Conservation (phyloP, 2,329 filamentous ascomycete genomes). For the Incumbomyces lentus region DNA sequence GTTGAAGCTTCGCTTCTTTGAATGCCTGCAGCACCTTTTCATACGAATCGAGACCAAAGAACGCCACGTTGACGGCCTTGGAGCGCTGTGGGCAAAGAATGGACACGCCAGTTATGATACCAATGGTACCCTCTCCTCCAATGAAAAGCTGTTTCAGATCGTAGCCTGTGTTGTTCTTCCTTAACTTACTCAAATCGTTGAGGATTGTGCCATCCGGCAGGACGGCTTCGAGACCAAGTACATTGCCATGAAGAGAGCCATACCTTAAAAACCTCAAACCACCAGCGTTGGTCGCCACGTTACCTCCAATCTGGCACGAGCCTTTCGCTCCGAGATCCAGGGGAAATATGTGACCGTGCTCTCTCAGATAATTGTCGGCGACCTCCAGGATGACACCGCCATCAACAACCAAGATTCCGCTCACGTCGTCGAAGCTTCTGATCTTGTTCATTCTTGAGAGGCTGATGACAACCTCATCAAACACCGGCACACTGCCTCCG, state of each 20-base stretch:
- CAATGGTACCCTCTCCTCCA: conserved; percentile 87
- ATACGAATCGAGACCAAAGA: conserved; percentile 82
- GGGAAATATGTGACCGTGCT: conserved; percentile 81
- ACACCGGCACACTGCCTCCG: conserved; percentile 89
- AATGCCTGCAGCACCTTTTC: conserved; percentile 82
- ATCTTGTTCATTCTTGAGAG: conserved; percentile 85
- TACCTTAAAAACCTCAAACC: conserved; percentile 83
- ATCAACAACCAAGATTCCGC: conserved; percentile 79
- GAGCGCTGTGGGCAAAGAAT: conserved; percentile 82
- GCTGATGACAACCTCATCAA: conserved; percentile 95
- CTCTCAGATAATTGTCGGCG: conserved; percentile 74
- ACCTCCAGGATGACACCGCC: conserved; percentile 85
- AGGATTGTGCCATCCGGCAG: conserved; percentile 87
- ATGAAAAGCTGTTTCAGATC: conserved; percentile 96
- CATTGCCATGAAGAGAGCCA: conserved; percentile 85
- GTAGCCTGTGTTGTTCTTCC: conserved; percentile 99
- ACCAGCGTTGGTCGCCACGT: conserved; percentile 90
- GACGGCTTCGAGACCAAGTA: conserved; percentile 86
- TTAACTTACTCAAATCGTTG: conserved; percentile 73
- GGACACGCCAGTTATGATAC: conserved; percentile 82
- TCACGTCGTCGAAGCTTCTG: conserved; percentile 83
- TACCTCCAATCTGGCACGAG: conserved; percentile 91
- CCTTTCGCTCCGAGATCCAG: conserved; percentile 96
- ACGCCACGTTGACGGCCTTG: conserved; percentile 84
- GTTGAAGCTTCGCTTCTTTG: conserved; percentile 74